These are phyloP conservation scores for Solanum commersonii DNA, from an alignment of 257 asterid species.

Conservation along the genomic window DNA sequence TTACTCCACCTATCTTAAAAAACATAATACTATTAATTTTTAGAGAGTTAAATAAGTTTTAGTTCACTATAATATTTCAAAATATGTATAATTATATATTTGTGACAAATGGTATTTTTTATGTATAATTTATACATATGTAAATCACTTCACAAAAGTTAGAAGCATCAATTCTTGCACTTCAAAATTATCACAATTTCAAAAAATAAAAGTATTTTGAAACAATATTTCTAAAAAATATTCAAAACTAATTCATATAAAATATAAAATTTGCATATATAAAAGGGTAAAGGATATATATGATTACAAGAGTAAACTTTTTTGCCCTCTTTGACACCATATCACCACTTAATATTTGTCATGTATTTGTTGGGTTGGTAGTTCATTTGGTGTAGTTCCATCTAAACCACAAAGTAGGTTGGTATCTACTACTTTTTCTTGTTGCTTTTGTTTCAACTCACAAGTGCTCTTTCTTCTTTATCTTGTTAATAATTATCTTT, in stretches of 20 bases:
- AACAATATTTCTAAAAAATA: neutral
- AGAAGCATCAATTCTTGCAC: neutral
- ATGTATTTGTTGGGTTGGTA: neutral
- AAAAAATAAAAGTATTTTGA: neutral
- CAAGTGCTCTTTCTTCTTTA: neutral
- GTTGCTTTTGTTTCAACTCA: neutral
- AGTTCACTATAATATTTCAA: neutral
- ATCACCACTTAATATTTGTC: neutral
- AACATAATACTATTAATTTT: no score
- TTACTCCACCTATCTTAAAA: no score
- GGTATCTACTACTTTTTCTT: neutral
- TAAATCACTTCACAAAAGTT: neutral
- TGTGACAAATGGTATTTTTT: neutral
- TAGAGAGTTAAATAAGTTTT: neutral
- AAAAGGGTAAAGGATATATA: neutral
- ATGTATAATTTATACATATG: neutral
- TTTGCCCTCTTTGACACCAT: neutral
- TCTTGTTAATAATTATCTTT: neutral
- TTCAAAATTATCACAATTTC: neutral
- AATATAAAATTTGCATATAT: neutral
- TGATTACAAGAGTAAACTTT: neutral
- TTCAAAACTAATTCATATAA: neutral
- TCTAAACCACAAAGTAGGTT: neutral
- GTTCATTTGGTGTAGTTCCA: neutral
- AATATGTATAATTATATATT: no score